A percentile compares a stretch with the other conserved stretches of the same genome.
These are phyloP conservation scores for Pyricularia pennisetigena DNA, from an alignment of 2,329 filamentous ascomycete genomes.

Conservation along the genomic window DNA sequence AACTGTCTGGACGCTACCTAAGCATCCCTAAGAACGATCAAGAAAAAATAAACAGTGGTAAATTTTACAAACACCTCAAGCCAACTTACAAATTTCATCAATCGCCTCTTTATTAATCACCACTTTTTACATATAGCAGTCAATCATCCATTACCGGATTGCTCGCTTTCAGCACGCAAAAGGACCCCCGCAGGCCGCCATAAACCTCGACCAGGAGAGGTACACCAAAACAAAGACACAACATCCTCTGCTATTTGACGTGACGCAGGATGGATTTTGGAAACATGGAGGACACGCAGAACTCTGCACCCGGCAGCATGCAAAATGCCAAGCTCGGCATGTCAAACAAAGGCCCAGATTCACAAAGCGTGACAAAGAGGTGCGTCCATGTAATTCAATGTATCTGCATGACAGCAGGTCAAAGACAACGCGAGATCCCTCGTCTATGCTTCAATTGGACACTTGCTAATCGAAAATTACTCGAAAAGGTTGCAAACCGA, in stretches of 20 bases:
- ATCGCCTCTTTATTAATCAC: neutral
- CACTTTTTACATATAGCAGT: neutral
- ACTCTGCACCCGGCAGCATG: constrained; percentile 52
- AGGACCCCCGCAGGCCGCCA: neutral
- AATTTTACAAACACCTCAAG: neutral
- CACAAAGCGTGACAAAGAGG: constrained; percentile 72
- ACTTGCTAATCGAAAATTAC: constrained; percentile 3
- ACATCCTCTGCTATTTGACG: neutral
- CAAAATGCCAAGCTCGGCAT: constrained; percentile 55
- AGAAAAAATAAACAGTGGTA: neutral
- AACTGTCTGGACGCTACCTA: neutral
- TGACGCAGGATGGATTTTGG: constrained; percentile 33
- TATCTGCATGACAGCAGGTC: neutral
- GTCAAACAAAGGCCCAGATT: constrained; percentile 49
- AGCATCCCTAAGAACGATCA: neutral
- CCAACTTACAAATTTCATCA: neutral
- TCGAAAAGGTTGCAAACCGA: constrained; percentile 76
- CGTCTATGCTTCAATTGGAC: neutral
- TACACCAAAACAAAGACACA: neutral
- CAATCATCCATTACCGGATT: neutral
- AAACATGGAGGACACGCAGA: constrained; percentile 53
- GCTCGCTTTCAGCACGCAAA: neutral
- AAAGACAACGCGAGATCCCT: neutral
- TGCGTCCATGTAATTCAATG: constrained; percentile 25
- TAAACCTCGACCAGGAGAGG: neutral